phyloP scores from a whole-genome alignment of 257 asterid species.

The Gynochthodes officinalis region DNA sequence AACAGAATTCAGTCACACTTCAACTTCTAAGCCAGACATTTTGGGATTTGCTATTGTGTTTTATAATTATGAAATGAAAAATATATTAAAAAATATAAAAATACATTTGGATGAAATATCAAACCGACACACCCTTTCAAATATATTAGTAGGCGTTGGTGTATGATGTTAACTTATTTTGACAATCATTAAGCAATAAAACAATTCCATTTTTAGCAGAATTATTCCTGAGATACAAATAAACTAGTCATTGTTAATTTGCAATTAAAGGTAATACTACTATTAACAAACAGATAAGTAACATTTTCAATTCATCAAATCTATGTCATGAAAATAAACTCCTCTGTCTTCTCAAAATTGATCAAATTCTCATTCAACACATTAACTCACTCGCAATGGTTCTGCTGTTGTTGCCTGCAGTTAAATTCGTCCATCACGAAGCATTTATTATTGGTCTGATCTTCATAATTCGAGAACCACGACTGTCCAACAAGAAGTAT shows the following conservation, averaged over 20 bases:
- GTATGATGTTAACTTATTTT: too few species aligned
- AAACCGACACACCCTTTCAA: too few species aligned
- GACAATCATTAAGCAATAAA: not conserved
- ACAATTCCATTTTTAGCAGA: not conserved
- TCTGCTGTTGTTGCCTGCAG: not conserved
- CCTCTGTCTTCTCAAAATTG: conserved; percentile 9
- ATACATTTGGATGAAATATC: too few species aligned
- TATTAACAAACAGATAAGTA: too few species aligned
- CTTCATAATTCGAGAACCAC: conserved; percentile 75
- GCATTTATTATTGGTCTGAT: not conserved
- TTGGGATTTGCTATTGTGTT: too few species aligned
- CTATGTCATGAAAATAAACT: conserved; percentile 10
- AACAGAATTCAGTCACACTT: too few species aligned
- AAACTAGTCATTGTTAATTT: not conserved
- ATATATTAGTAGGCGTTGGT: too few species aligned
- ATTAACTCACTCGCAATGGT: not conserved
- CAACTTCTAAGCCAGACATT: too few species aligned
- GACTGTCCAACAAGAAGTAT: conserved; percentile 35
- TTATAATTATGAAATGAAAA: too few species aligned
- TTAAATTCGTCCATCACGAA: not conserved
- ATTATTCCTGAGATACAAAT: conserved; percentile 4
- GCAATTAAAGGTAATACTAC: not conserved
- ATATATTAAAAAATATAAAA: too few species aligned
- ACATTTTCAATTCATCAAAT: conserved; percentile 6
- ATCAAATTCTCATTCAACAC: conserved; percentile 3